Evolutionary conservation across 306 rosid genomes (phyloP).

Genomic region (Sechiopsis laciniata): DNA sequence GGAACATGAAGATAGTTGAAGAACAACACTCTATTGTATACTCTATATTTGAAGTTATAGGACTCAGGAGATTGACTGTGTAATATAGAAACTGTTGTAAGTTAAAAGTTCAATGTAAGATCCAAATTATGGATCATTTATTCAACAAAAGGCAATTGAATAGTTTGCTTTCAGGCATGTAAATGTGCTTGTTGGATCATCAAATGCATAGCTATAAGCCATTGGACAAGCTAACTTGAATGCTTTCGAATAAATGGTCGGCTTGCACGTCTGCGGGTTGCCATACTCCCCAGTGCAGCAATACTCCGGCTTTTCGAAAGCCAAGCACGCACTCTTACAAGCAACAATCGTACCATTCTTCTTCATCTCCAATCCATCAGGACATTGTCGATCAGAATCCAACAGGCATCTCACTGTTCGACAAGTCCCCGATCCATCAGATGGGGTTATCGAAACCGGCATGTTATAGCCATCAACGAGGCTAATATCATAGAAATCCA

Average conservation of each 20-base stretch:
- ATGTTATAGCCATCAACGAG: conserved; percentile 69
- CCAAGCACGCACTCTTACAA: conserved; percentile 52
- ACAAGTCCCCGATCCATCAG: conserved; percentile 26
- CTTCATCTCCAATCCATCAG: conserved; percentile 36
- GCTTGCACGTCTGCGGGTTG: conserved; percentile 37
- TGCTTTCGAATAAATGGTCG: conserved; percentile 39
- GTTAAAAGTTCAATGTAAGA: conserved; percentile 6
- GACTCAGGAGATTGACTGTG: conserved; percentile 1
- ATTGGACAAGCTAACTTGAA: conserved; percentile 55
- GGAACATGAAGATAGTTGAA: conserved; percentile 4
- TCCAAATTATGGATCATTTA: neutral
- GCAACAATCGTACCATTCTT: conserved; percentile 32
- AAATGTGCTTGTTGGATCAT: conserved; percentile 54
- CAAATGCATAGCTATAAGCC: conserved; percentile 61
- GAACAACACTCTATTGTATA: neutral
- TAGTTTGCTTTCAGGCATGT: conserved; percentile 52
- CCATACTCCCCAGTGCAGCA: conserved; percentile 47
- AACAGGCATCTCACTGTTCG: conserved; percentile 27
- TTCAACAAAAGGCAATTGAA: conserved; percentile 50
- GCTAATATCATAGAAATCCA: conserved; percentile 55
- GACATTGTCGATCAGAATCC: conserved; percentile 38
- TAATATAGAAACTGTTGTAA: neutral
- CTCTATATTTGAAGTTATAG: neutral
- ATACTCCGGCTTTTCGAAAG: conserved; percentile 40
- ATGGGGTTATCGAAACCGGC: conserved; percentile 39